Base-by-base conservation (phyloP, 2,329 filamentous ascomycete genomes). In the Byssochlamys sp. region DNA sequence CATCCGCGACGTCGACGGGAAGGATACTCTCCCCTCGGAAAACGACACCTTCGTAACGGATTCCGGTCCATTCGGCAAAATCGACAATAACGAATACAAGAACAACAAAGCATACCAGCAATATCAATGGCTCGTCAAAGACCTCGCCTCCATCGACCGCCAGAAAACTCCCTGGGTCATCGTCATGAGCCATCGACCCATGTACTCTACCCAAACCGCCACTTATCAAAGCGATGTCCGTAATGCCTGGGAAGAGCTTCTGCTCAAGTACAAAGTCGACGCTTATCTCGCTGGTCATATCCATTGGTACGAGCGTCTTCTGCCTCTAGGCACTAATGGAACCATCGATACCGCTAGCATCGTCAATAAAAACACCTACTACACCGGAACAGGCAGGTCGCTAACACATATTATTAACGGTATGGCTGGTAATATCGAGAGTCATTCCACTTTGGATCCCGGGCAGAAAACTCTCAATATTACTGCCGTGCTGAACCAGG, bases 401-500 rank as follows among this genome's bases (percentile, higher is more conserved):
- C 76, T 81, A 59, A 78, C 77, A 1, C 77, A 80, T 58, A 69
- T 81, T 33, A 70, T 78, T 66, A 81, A 81, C 63, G 79, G 79
- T n/a, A 78, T 78, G 71, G 79, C 79, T 2, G 79, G 79, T 25
- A 81, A 81, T 59, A 74, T 81, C 50, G 79, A 81, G 61, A 77
- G 73, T 58, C 79, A 81, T 67, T 75, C 70, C 60, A 71, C 68
- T 2, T 65, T 80, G 12, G 62, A 63, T 54, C 58, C 58, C 2
- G 70, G 68, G 27, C 59, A 77, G 64, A 60, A 60, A 0, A 25
- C 70, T 7, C 64, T 74, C n/a, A 69, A 74, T 58, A 75, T 78
- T 49, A 80, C 78, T 4, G 72, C 71, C 19, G 66, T 76, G 0
- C 69, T 81, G 26, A 76, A 81, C 64, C 70, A 70, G 56, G 63